Evolutionary conservation across 805 yeast species (phyloP), one percentile per base, ranked within the genome.

Genomic region (Pichia deserticola): DNA sequence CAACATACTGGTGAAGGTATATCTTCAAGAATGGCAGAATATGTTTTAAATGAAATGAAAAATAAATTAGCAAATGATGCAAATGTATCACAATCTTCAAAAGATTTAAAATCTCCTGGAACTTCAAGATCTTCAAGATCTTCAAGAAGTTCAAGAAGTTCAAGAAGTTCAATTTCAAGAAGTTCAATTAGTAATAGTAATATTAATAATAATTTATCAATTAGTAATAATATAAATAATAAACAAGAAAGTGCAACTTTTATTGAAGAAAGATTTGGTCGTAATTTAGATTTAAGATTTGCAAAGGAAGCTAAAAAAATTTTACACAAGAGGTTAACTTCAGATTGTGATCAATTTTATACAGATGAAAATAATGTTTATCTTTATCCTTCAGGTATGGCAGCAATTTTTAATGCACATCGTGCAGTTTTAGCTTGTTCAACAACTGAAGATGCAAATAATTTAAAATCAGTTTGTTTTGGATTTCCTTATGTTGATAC

Each of bases 401-500:
- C 96, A 3, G 74, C 96, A 0, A 86, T 93, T 38, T 93, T 84
- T 72, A 76, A 80, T 49, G 86, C 96, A 1, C 96, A 92, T 63
- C 76, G 79, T 51, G 60, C 54, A 63, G 37, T 56, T 7, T 52
- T 66, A 47, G 34, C 33, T 7, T 38, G 48, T 42, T 36, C 49
- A 7, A 32, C 13, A 4, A 25, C 27, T 11, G 36, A 45, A 12
- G 49, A 42, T 41, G 36, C 49, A 12, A 47, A 49, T 10, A 46
- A 51, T 1, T 69, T 53, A 46, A 88, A 87, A 63, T 82, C 95
- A 1, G 95, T 89, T 2, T 89, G 96, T 68, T 92, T 87, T 67
- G 99, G 99, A 1, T 89, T 90, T 69, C 97, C 98, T 7, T 93
- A 92, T 65, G 93, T 88, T 32, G 98, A 93, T 64, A 90, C 98